A percentile compares a stretch with the other conserved stretches of the same genome.
phyloP scores from a whole-genome alignment of 2,329 filamentous ascomycete genomes.

The Talaromyces pinophilus region DNA sequence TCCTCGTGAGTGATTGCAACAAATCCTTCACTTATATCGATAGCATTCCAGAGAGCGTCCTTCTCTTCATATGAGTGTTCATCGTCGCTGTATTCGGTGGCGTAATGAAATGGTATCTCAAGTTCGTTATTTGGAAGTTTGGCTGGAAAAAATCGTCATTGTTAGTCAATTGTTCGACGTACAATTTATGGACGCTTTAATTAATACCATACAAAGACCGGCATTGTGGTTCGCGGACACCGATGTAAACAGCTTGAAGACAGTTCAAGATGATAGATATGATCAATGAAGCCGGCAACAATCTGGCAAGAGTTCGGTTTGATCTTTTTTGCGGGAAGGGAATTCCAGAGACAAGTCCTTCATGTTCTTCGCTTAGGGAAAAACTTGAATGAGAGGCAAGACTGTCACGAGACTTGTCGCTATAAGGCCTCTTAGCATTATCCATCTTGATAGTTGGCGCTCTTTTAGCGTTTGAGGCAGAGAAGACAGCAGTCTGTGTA shows the following conservation, averaged over 20 bases:
- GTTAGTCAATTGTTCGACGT: not conserved
- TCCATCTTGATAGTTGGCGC: not conserved
- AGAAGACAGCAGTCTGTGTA: not conserved
- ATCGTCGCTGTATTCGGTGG: conserved; percentile 16
- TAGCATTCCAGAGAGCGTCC: conserved; percentile 18
- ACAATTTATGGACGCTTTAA: not conserved
- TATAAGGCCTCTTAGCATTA: not conserved
- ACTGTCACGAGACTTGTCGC: conserved; percentile 11
- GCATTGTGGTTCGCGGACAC: not conserved
- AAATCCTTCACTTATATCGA: conserved; percentile 17
- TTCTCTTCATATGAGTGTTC: conserved; percentile 14
- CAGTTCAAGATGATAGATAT: not conserved
- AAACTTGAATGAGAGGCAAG: not conserved
- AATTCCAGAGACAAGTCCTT: conserved; percentile 9
- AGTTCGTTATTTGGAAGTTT: conserved; percentile 10
- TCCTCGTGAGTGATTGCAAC: conserved; percentile 17
- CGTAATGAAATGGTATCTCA: conserved; percentile 14
- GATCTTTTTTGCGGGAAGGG: not conserved
- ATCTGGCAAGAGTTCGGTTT: not conserved
- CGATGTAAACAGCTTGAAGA: conserved; percentile 1
- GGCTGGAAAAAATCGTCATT: not conserved
- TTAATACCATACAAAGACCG: conserved; percentile 7
- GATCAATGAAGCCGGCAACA: conserved; percentile 3
- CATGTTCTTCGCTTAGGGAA: not conserved
- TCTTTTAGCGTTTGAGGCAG: not conserved